phyloP scores from a whole-genome alignment of 768 basidiomycete genomes.

The Agrocybe chaxingu region DNA sequence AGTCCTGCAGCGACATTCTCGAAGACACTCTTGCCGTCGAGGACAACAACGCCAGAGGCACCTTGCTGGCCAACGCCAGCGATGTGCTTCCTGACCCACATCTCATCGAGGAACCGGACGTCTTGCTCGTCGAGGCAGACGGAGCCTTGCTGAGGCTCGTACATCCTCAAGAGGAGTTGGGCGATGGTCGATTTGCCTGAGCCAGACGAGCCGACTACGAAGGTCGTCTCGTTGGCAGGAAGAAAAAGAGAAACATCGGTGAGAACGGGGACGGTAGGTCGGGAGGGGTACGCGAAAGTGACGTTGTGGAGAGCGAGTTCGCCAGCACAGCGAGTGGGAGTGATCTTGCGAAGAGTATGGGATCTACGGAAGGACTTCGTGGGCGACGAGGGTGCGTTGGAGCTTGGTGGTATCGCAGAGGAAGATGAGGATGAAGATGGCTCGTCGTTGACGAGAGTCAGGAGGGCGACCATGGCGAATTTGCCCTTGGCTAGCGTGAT shows the following conservation, averaged over 20 bases:
- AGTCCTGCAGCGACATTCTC: conserved; percentile 61
- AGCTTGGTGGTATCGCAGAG: conserved; percentile 2
- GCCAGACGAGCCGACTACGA: conserved; percentile 88
- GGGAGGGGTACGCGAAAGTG: conserved; percentile 81
- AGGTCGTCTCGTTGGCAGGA: conserved; percentile 77
- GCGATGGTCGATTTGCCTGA: conserved; percentile 92
- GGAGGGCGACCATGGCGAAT: conserved; percentile 66
- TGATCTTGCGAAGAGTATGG: conserved; percentile 55
- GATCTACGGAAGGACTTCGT: conserved; percentile 52
- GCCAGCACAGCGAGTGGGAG: conserved; percentile 61
- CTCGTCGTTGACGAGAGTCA: conserved; percentile 55
- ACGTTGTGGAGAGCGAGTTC: conserved; percentile 75
- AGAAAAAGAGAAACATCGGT: conserved; percentile 64
- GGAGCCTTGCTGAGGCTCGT: conserved; percentile 59
- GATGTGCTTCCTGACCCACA: conserved; percentile 67
- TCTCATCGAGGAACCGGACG: conserved; percentile 66
- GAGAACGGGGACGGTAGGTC: conserved; percentile 67
- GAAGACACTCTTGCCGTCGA: conserved; percentile 77
- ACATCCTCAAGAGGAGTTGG: conserved; percentile 77
- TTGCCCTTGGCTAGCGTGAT: conserved; percentile 82
- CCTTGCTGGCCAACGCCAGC: conserved; percentile 76
- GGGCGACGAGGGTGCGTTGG: conserved; percentile 36
- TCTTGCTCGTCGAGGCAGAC: conserved; percentile 83
- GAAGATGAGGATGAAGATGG: conserved; percentile 18
- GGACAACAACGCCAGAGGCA: conserved; percentile 49